Base-by-base conservation (phyloP, 177 flowering plant species). In the Tripterygium wilfordii region DNA sequence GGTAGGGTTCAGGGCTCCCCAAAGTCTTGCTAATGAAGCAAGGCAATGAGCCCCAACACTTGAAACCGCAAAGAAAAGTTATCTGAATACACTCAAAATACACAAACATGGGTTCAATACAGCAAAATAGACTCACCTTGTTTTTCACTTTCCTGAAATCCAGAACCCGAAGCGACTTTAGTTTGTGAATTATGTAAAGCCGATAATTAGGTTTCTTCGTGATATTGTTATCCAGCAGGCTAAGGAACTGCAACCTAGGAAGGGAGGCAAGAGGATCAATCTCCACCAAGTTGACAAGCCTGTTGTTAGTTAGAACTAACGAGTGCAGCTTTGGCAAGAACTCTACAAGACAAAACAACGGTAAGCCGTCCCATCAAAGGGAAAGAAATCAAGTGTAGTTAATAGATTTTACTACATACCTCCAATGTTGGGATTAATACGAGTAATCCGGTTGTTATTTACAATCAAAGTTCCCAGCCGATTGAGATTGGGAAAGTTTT, bases 181-280 rank as follows among this genome's bases (percentile, higher is more conserved):
- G 61, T 58, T 78, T 91, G 78, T 81, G 74, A 47, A 91, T 91
- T 42, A 91, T 94, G 65, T 91, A 88, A 7, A 88, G 49, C 41
- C 98, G 76, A 53, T 91, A 91, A 51, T 85, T 83, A 18, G 95
- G 88, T 42, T 80, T 83, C 71, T 88, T 91, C 1, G 92, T 88
- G 38, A 91, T 74, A 23, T 72, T 83, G 43, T 91, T 91, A 59
- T 91, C 98, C 51, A 88, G 49, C 26, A 91, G 69, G 61, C 86
- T 78, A 56, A 91, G 94, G 43, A 65, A 76, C 61, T 76, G 84
- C 60, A 91, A 70, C 69, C 79, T 91, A 0, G 88, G 66, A 44
- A 91, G 76, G 45, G 96, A 81, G n/a, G 83, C 77, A 48, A 91
- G 88, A 29, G 98, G 98, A 65, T 91, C 98, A 64, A 91, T 85